Evolutionary conservation across 2,329 filamentous ascomycete genomes (phyloP), one percentile per base, ranked within the genome.

Genomic region (Exutisphaerella laricina): DNA sequence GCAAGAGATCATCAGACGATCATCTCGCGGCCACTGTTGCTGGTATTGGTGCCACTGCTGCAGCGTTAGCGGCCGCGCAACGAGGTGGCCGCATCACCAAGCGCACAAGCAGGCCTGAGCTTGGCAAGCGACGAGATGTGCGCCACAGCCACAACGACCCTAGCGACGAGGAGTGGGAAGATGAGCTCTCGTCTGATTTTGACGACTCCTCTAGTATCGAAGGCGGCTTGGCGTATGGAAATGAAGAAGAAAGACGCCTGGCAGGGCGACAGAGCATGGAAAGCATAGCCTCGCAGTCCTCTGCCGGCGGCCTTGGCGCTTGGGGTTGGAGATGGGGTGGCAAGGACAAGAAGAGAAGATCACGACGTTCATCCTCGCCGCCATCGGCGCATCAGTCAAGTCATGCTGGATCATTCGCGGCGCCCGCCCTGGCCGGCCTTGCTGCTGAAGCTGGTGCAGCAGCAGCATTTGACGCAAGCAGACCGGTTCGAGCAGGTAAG

Each of bases 251-350:
- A 39, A 65, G 61, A 21, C 39, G 21, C 10, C 64, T 64, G 38
- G 61, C 58, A 53, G 53, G 60, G 21, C 62, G 61, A 26, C 61
- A 70, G 49, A 78, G 75, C 46, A 61, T 65, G 28, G 74, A 77
- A 37, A 78, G 76, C 8, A 62, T 77, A 1, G 64, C 59, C 4
- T 78, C 75, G 1, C 69, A 75, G n/a, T 68, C 63, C 20, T 78
- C 75, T 17, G 73, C 71, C 17, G 54, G 56, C 25, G 59, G 56
- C 8, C 46, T 62, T 23, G 54, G 59, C 30, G 77, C 76, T 55
- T 82, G 77, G 78, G 68, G 71, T 20, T 81, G 78, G 77, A 68
- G 74, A 45, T 80, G 77, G 74, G 73, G 75, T 22, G 71, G 68
- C 47, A 70, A 72, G 51, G 52, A 61, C 41, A 60, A 69, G 55